These are phyloP conservation scores for Lentinula detonsa DNA, from an alignment of 768 basidiomycete species.

Conservation along the genomic window DNA sequence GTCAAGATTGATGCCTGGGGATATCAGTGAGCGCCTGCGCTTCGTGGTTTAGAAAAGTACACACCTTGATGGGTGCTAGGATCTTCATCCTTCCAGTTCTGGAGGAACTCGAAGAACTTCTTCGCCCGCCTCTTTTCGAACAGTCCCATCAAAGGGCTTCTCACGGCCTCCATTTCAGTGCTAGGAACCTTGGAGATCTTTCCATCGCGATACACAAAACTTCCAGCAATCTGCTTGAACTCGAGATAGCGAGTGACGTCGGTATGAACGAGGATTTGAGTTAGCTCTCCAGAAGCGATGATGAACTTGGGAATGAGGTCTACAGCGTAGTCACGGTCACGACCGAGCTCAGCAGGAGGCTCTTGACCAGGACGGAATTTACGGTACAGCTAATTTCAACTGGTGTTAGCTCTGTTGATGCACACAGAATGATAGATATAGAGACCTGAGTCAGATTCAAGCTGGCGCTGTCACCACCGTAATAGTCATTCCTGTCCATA, in stretches of 20 bases:
- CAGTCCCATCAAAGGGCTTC: slow-evolving; percentile 94
- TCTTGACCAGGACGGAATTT: slow-evolving; percentile 81
- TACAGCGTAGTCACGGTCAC: slow-evolving; percentile 96
- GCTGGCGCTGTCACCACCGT: slow-evolving; percentile 95
- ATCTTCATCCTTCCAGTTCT: slow-evolving; percentile 92
- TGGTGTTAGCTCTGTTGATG: background rate
- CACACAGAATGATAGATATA: slow-evolving; percentile 13
- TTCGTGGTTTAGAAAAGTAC: slow-evolving; percentile 9
- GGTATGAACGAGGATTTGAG: slow-evolving; percentile 97
- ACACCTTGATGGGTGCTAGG: slow-evolving; percentile 94
- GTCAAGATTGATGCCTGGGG: slow-evolving; percentile 79
- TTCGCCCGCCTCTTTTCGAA: slow-evolving; percentile 98
- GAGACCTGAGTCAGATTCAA: slow-evolving; percentile 92
- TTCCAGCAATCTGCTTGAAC: slow-evolving; percentile 99
- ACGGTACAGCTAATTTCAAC: slow-evolving; percentile 72
- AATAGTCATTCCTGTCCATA: slow-evolving; percentile 98
- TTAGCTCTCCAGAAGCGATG: slow-evolving; percentile 95
- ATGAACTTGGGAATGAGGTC: slow-evolving; percentile 99
- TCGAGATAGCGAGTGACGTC: slow-evolving; percentile 98
- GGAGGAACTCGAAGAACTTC: slow-evolving; percentile 97
- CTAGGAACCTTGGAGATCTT: slow-evolving; percentile 96
- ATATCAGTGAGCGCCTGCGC: background rate
- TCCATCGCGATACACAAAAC: slow-evolving; percentile 95
- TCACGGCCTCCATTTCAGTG: slow-evolving; percentile 96
- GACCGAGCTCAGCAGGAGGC: slow-evolving; percentile 80